phyloP scores from a whole-genome alignment of 805 yeast genomes.

The Sungouiozyma intestinalis region DNA sequence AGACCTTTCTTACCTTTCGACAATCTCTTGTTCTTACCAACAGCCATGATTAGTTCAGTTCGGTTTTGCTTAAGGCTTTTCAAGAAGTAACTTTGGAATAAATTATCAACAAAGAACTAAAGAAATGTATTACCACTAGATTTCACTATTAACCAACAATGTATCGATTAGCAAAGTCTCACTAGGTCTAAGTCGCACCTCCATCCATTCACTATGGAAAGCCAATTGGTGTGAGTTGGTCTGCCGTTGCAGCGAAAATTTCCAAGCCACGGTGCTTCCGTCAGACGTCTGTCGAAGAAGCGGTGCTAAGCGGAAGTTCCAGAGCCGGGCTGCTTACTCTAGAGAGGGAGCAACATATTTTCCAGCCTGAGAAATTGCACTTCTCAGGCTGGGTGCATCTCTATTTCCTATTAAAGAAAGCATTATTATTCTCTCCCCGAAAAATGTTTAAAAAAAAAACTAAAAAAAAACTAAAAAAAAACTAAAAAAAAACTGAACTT shows the following conservation, averaged over 20 bases:
- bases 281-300: neutral
- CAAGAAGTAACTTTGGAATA: neutral
- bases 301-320: neutral
- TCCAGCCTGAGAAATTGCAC: neutral
- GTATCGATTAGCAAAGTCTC: neutral
- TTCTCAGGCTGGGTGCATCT: neutral
- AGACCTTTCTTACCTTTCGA: constrained; percentile 91
- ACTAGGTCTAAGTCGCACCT: neutral
- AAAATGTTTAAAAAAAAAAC: no score
- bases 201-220: neutral
- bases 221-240: neutral
- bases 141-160: neutral
- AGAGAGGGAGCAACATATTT: neutral
- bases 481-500: no score
- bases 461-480: no score
- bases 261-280: neutral
- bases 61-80: constrained; percentile 6
- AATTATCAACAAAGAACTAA: neutral
- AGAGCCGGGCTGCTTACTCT: no score
- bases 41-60: constrained; percentile 43
- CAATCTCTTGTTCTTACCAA: constrained; percentile 77
- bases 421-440: neutral
- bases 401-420: neutral
- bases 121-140: neutral
- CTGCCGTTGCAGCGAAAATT: neutral